Evolutionary conservation across 2,329 filamentous ascomycete genomes (phyloP).

Genomic region (Leptodontidium sp.): DNA sequence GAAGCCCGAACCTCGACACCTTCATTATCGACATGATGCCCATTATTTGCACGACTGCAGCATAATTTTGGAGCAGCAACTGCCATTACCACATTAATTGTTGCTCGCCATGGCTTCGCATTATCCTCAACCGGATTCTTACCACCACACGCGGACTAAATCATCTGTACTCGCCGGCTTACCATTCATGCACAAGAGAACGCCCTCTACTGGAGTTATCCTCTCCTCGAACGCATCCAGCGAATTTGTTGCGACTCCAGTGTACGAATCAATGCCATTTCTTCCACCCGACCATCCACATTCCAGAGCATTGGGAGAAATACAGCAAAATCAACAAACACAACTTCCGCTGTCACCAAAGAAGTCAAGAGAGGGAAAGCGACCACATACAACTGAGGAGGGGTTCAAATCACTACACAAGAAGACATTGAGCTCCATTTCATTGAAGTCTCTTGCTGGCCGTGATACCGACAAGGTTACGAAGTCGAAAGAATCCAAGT

Average conservation of each 20-base stretch:
- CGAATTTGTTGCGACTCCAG: conserved; percentile 37
- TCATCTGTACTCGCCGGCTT: conserved; percentile 43
- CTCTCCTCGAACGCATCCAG: conserved; percentile 36
- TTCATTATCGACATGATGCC: conserved; percentile 33
- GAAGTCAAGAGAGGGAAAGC: conserved; percentile 49
- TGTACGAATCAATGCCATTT: conserved; percentile 45
- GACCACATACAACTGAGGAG: conserved; percentile 43
- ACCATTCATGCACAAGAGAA: conserved; percentile 47
- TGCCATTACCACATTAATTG: conserved; percentile 27
- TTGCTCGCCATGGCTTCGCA: conserved; percentile 43
- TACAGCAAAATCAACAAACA: conserved; percentile 62
- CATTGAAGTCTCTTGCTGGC: conserved; percentile 53
- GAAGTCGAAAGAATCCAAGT: conserved; percentile 54
- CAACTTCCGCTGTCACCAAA: conserved; percentile 51
- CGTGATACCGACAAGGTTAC: conserved; percentile 48
- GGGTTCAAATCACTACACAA: conserved; percentile 53
- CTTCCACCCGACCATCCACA: conserved; percentile 49
- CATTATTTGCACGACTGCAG: conserved; percentile 32
- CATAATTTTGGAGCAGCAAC: conserved; percentile 32
- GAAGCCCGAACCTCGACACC: conserved; percentile 7
- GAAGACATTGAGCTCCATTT: conserved; percentile 53
- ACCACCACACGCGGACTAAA: conserved; percentile 45
- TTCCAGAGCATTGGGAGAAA: conserved; percentile 61
- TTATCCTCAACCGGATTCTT: conserved; percentile 37
- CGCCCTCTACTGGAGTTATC: conserved; percentile 41